Base-by-base conservation (phyloP, 805 yeast genomes). In the Komagataella kurtzmanii region DNA sequence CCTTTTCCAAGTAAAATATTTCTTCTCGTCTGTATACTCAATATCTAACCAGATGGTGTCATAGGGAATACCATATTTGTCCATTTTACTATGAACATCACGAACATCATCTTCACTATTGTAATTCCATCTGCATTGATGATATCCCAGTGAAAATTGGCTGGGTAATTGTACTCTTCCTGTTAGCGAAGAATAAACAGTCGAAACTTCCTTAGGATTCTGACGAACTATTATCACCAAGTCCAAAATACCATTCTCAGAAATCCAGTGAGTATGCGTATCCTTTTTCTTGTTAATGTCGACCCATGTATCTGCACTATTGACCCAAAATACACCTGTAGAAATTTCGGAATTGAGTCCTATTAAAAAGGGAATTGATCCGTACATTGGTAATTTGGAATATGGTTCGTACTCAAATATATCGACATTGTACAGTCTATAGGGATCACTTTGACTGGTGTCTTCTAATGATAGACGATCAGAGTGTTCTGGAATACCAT, bases 401-500 rank as follows among this genome's bases (percentile, higher is more conserved):
- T 86, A 79, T 1, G 83, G 73, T 58, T 87, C 95, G 63, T 93
- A 93, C 66, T 93, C 97, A 66, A 93, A 93, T 43, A 91, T 91
- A 64, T 93, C 99, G 24, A 90, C 97, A 59, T 93, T 91, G 72
- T 69, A 93, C 46, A 93, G 70, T 47, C 99, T 74, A 65, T 93
- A 93, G 2, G 98, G 98, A 51, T 83, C 85, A 1, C 69, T 53
- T 10, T 57, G 61, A 0, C 69, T 58, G 0, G 98, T 90, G 56
- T 86, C 91, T 52, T 81, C 80, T 57, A 93, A 70, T 17, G 83
- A 73, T 49, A 93, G 67, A 1, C 84, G 70, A 58, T 88, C 96
- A 0, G 98, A 91, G 61, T 93, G 99, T 65, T 93, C 99, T 0
- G 99, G 98, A 47, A 93, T 85, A n/a, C 99, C 99, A 64, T 79